phyloP scores from a whole-genome alignment of 1,139 yeast species.

The Kodamaea sp. region DNA sequence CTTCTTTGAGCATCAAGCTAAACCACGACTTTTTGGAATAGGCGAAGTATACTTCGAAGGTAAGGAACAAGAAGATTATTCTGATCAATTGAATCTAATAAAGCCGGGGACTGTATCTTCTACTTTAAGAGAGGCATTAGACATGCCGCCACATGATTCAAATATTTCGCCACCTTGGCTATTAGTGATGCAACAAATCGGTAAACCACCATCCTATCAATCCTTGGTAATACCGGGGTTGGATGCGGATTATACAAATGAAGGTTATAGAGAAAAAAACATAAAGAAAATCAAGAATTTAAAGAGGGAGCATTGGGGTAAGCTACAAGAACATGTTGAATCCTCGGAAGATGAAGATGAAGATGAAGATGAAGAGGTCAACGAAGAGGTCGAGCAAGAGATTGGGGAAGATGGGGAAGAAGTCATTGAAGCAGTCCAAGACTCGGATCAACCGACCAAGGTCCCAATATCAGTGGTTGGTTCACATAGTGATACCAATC shows the following conservation, averaged over 20 bases:
- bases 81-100: constrained; percentile 34
- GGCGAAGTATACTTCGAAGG: constrained; percentile 87
- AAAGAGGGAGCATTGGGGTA: constrained; percentile 41
- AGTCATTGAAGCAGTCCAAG: constrained; percentile 1
- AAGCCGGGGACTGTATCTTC: constrained; percentile 69
- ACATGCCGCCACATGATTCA: constrained; percentile 51
- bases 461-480: constrained; percentile 13
- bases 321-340: constrained; percentile 33
- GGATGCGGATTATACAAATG: constrained; percentile 40
- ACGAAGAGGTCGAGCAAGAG: constrained; percentile 9
- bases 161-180: constrained; percentile 79
- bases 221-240: constrained; percentile 56
- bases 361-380: constrained; percentile 27
- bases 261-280: constrained; percentile 28
- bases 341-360: constrained; percentile 33
- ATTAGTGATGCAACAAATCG: constrained; percentile 61
- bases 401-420: constrained; percentile 3
- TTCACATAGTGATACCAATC: neutral
- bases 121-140: constrained; percentile 63
- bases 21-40: constrained; percentile 61
- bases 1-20: constrained; percentile 75
- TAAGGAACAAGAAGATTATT: constrained; percentile 53
- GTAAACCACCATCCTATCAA: constrained; percentile 85
- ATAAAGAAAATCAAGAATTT: constrained; percentile 28
- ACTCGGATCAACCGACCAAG: constrained; percentile 9